Percentiles rank a stretch among this genome's conserved stretches.
These are phyloP conservation scores for Allium sativum DNA, from an alignment of 106 monocot species.

Conservation along the genomic window DNA sequence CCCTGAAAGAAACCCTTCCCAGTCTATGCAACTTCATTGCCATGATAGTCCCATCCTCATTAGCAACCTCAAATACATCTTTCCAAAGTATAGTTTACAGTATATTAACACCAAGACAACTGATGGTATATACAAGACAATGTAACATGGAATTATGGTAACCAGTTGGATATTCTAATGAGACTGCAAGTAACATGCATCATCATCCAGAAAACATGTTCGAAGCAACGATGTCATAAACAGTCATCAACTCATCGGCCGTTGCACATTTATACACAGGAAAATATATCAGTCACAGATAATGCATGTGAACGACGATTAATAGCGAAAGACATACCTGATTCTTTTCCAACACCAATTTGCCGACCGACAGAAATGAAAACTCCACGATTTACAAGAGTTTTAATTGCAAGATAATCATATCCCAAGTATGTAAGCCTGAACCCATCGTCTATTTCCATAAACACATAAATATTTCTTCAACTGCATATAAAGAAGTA, in stretches of 20 bases:
- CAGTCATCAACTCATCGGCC: no score
- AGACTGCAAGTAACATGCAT: no score
- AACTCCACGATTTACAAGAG: slow-evolving; percentile 87
- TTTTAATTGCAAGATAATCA: slow-evolving; percentile 97
- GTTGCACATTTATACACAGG: no score
- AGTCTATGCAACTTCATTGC: slow-evolving; percentile 97
- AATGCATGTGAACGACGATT: no score
- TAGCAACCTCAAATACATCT: slow-evolving; percentile 98
- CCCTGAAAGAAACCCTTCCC: slow-evolving; percentile 88
- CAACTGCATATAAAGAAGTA: no score
- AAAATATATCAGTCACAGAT: no score
- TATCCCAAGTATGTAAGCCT: slow-evolving; percentile 97
- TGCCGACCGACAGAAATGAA: slow-evolving; percentile 81
- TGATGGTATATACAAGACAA: background rate
- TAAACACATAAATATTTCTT: no score
- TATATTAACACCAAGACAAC: background rate
- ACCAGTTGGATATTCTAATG: no score
- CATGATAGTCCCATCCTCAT: slow-evolving; percentile 80
- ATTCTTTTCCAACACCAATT: slow-evolving; percentile 98
- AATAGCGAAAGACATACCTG: slow-evolving; percentile 33
- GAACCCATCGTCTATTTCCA: slow-evolving; percentile 75
- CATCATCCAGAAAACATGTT: no score
- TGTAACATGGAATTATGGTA: no score
- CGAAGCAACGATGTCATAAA: no score
- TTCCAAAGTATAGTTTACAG: background rate